These are phyloP conservation scores for Salix suchowensis DNA, from an alignment of 345 rosid genomes.

Conservation along the genomic window DNA sequence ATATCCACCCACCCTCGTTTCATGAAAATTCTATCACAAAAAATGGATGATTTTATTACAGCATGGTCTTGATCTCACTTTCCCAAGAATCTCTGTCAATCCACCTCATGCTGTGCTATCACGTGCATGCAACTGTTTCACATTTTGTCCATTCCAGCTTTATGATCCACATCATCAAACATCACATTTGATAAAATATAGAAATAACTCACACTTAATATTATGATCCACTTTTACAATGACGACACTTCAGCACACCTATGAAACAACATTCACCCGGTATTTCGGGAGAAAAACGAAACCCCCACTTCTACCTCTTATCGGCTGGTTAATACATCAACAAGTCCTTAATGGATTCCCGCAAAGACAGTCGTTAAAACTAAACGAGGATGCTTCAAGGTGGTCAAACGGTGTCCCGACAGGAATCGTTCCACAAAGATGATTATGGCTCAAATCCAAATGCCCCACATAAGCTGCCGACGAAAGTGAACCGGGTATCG, in stretches of 20 bases:
- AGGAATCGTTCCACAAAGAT: slow-evolving; percentile 83
- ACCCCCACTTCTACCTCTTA: background rate
- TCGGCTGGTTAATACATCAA: slow-evolving; percentile 14
- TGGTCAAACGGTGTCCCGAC: slow-evolving; percentile 72
- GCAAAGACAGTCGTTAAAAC: slow-evolving; percentile 68
- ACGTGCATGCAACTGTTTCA: slow-evolving; percentile 17
- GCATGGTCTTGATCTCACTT: background rate
- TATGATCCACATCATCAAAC: background rate
- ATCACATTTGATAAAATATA: background rate
- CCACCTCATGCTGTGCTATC: slow-evolving; percentile 8
- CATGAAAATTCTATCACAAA: no score
- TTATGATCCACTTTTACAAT: background rate
- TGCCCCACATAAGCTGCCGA: slow-evolving; percentile 67
- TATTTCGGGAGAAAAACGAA: background rate
- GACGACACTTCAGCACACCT: background rate
- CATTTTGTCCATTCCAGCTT: slow-evolving; percentile 6
- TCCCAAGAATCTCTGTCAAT: background rate
- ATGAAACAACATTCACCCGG: background rate
- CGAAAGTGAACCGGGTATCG: slow-evolving; percentile 57
- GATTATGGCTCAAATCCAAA: slow-evolving; percentile 81
- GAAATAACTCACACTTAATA: background rate
- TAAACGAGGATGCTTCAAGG: slow-evolving; percentile 63
- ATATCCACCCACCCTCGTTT: no score
- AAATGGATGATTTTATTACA: no score
- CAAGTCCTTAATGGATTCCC: slow-evolving; percentile 77